Percentiles rank a stretch among this genome's conserved stretches.
These are phyloP conservation scores for Buddleja alternifolia DNA, from an alignment of 257 asterid species.

Conservation along the genomic window DNA sequence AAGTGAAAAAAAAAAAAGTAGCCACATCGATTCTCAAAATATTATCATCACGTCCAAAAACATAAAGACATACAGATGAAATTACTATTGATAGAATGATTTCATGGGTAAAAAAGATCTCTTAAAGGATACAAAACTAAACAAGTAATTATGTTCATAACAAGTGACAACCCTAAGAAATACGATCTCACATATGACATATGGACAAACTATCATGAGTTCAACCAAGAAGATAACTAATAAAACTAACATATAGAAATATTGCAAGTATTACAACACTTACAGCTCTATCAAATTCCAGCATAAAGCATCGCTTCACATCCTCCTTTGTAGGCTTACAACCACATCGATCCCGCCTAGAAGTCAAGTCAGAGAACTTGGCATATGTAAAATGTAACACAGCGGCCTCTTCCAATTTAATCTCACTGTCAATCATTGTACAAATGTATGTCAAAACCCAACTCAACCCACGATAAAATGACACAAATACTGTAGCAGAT, in stretches of 20 bases:
- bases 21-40: neutral
- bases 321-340: conserved; percentile 88
- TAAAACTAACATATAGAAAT: neutral
- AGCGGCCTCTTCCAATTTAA: conserved; percentile 74
- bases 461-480: conserved; percentile 14
- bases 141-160: no score
- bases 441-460: conserved; percentile 21
- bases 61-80: neutral
- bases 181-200: conserved; percentile 1
- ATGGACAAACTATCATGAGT: neutral
- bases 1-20: neutral
- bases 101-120: neutral
- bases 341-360: conserved; percentile 81
- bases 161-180: neutral
- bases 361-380: conserved; percentile 79
- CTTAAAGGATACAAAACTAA: neutral
- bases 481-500: neutral
- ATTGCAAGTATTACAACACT: conserved; percentile 34
- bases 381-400: conserved; percentile 82
- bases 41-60: neutral
- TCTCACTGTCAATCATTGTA: conserved; percentile 55
- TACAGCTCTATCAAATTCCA: conserved; percentile 82
- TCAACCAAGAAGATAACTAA: conserved; percentile 20
- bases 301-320: conserved; percentile 74
- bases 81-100: neutral